phyloP scores from a whole-genome alignment of 768 basidiomycete species.

The Naganishia friedmannii region DNA sequence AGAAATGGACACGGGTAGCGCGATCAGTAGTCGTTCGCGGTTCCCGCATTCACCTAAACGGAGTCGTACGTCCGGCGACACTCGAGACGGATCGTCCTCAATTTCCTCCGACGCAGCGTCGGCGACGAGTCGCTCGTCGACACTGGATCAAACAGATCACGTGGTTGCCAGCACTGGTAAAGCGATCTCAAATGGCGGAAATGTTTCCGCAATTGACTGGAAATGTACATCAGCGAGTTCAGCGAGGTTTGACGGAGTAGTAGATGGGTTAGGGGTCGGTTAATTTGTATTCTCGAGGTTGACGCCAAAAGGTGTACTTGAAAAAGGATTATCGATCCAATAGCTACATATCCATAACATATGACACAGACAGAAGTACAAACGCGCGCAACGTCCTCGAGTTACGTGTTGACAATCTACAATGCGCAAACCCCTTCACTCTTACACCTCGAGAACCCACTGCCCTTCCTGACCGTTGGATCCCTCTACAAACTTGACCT shows the following conservation, averaged over 20 bases:
- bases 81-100: background rate
- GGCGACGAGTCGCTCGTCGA: background rate
- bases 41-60: conserved; percentile 6
- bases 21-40: background rate
- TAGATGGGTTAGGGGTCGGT: conserved; percentile 1
- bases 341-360: conserved; percentile 4
- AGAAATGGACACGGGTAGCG: background rate
- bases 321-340: background rate
- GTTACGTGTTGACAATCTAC: background rate
- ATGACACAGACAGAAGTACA: background rate
- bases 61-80: background rate
- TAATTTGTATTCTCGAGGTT: background rate
- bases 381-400: background rate
- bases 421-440: background rate
- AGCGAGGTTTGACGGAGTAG: background rate
- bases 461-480: background rate
- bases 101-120: background rate
- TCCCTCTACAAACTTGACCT: conserved; percentile 17
- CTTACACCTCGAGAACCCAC: conserved; percentile 11
- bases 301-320: background rate
- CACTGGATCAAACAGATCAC: background rate
- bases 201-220: conserved; percentile 7
- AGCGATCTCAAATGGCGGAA: background rate
- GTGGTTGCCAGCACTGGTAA: background rate
- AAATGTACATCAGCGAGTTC: conserved; percentile 1